These are phyloP conservation scores for Fagopyrum esculentum DNA, from an alignment of 148 eudicot species.

Conservation along the genomic window DNA sequence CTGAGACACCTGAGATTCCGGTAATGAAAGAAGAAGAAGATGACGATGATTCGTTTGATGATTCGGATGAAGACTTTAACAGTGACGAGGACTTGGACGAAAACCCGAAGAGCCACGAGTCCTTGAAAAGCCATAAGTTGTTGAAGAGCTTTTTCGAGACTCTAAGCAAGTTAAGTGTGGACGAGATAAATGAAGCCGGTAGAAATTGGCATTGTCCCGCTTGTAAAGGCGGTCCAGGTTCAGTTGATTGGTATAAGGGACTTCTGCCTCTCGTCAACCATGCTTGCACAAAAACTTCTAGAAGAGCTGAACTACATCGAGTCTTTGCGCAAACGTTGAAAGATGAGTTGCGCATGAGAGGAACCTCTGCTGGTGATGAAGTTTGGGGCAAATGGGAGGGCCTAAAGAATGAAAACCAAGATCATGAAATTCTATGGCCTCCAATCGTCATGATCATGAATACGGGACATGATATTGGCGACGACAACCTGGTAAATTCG, in stretches of 20 bases:
- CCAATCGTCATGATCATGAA: slow-evolving; percentile 77
- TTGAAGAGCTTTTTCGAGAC: slow-evolving; percentile 34
- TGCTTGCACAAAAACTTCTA: slow-evolving; percentile 54
- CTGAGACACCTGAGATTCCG: slow-evolving; percentile 13
- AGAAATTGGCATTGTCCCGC: slow-evolving; percentile 85
- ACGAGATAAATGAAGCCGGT: slow-evolving; percentile 46
- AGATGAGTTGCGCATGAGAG: slow-evolving; percentile 54
- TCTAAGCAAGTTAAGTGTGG: slow-evolving; percentile 34
- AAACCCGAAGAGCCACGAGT: slow-evolving; percentile 29
- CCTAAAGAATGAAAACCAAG: slow-evolving; percentile 21
- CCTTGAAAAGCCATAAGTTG: slow-evolving; percentile 40
- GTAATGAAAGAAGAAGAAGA: slow-evolving; percentile 2
- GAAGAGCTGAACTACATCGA: slow-evolving; percentile 51
- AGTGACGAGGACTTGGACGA: slow-evolving; percentile 53
- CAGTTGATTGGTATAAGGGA: slow-evolving; percentile 68
- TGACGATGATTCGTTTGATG: slow-evolving; percentile 33
- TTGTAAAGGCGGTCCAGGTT: slow-evolving; percentile 71
- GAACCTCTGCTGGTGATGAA: slow-evolving; percentile 58
- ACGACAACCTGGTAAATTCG: slow-evolving; percentile 35
- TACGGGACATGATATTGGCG: slow-evolving; percentile 44
- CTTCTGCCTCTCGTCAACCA: slow-evolving; percentile 51
- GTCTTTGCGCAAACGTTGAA: slow-evolving; percentile 52
- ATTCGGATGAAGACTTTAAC: slow-evolving; percentile 25
- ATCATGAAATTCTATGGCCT: slow-evolving; percentile 80
- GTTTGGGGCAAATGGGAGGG: slow-evolving; percentile 58